Evolutionary conservation across 495 filamentous ascomycete species (phyloP).

Genomic region (Friedmanniomyces simplex): DNA sequence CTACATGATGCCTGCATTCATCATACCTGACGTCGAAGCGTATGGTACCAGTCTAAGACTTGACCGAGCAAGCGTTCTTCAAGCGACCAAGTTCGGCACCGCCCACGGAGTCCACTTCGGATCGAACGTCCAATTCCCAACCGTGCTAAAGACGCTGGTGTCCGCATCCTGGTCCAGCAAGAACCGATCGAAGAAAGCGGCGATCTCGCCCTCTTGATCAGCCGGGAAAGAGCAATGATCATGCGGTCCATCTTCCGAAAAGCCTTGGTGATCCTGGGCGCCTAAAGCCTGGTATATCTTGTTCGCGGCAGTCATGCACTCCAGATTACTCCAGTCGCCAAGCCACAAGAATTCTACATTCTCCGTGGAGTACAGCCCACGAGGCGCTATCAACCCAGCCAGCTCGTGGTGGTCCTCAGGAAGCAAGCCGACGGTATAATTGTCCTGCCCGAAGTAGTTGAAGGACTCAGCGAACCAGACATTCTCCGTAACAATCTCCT

Average conservation of each 20-base stretch:
- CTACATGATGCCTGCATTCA: no score
- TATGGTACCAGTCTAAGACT: no score
- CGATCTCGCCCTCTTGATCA: slow-evolving; percentile 14
- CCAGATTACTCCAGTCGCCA: slow-evolving; percentile 14
- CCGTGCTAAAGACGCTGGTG: slow-evolving; percentile 11
- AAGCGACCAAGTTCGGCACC: slow-evolving; percentile 6
- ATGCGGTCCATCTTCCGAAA: slow-evolving; percentile 16
- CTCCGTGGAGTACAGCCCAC: slow-evolving; percentile 15
- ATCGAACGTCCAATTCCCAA: slow-evolving; percentile 14
- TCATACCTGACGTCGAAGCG: no score
- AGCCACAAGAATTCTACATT: slow-evolving; percentile 17
- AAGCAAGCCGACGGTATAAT: slow-evolving; percentile 21
- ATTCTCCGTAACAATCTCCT: slow-evolving; percentile 39
- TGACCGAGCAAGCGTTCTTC: not conserved
- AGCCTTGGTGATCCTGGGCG: slow-evolving; percentile 7
- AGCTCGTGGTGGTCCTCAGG: slow-evolving; percentile 22
- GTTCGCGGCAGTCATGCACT: slow-evolving; percentile 18
- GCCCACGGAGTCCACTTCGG: slow-evolving; percentile 13
- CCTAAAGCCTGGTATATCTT: slow-evolving; percentile 13
- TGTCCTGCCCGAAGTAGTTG: slow-evolving; percentile 18
- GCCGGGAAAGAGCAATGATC: slow-evolving; percentile 15
- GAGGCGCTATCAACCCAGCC: slow-evolving; percentile 17
- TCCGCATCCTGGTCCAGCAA: slow-evolving; percentile 6
- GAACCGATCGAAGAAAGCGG: slow-evolving; percentile 10
- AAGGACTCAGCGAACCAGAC: slow-evolving; percentile 39